A percentile compares a stretch with the other conserved stretches of the same genome.
Conservation (phyloP, 1,284 basidiomycete species). For the Cutaneotrichosporon sp. region DNA sequence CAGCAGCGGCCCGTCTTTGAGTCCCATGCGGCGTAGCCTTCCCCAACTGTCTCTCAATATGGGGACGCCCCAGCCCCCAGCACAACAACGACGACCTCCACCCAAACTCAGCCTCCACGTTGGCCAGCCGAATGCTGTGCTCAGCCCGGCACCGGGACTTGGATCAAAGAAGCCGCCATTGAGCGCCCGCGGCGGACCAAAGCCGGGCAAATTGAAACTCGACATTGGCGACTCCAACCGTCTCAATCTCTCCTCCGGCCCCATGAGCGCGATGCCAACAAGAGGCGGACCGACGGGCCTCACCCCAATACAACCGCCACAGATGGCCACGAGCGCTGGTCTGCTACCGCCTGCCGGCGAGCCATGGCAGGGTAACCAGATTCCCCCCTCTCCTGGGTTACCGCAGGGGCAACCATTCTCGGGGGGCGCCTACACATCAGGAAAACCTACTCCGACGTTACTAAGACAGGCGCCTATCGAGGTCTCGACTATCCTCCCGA, state of each 20-base stretch:
- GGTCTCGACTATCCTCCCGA: conserved; percentile 81
- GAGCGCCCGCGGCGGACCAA: conserved; percentile 10
- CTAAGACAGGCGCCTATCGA: conserved; percentile 52
- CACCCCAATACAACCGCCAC: not conserved
- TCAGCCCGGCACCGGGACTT: conserved; percentile 9
- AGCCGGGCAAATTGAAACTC: conserved; percentile 9
- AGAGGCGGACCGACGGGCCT: not conserved
- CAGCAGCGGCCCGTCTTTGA: conserved; percentile 5
- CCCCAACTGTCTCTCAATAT: conserved; percentile 26
- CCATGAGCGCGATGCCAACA: conserved; percentile 6
- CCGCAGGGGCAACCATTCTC: not conserved
- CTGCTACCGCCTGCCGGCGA: not conserved
- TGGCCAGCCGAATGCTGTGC: conserved; percentile 17
- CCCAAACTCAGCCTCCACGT: conserved; percentile 42
- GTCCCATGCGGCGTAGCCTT: conserved; percentile 21
- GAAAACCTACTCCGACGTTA: conserved; percentile 19
- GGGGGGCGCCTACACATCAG: not conserved
- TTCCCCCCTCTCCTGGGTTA: not conserved
- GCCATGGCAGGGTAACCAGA: not conserved
- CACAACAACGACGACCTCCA: conserved; percentile 21
- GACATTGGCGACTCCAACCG: conserved; percentile 16
- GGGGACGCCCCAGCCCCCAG: not conserved
- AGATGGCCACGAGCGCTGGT: not conserved
- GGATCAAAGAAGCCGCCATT: conserved; percentile 2
- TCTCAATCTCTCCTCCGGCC: conserved; percentile 1